Conservation (phyloP, 768 basidiomycete genomes). For the Mycena venus region DNA sequence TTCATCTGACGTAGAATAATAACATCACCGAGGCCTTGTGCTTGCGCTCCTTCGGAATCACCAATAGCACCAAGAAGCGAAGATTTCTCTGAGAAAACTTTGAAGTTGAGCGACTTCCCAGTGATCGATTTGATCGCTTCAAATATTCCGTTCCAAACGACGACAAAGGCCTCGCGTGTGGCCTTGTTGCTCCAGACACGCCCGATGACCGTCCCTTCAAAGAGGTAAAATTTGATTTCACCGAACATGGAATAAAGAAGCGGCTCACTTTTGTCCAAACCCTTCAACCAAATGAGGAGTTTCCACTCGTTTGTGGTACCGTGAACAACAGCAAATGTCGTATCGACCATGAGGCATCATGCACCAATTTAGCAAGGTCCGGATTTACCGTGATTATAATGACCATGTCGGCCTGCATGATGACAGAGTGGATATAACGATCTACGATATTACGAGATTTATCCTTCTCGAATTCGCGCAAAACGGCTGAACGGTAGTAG, state of each 20-base stretch:
- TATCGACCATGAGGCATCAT: constrained; percentile 20
- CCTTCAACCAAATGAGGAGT: constrained; percentile 12
- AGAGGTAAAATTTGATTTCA: not conserved
- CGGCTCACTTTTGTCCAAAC: not conserved
- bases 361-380: not conserved
- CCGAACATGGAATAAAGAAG: not conserved
- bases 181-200: not conserved
- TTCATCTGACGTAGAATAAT: constrained; percentile 7
- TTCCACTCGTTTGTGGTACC: constrained; percentile 17
- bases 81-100: not conserved
- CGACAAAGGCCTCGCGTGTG: not conserved
- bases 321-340: constrained; percentile 13
- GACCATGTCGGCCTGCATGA: not conserved
- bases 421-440: not conserved
- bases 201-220: not conserved
- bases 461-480: not conserved
- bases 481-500: not conserved
- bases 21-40: constrained; percentile 8
- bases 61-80: not conserved
- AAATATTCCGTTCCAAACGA: not conserved
- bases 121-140: not conserved
- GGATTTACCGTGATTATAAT: constrained; percentile 7
- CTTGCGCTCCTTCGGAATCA: constrained; percentile 6
- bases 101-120: not conserved
- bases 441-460: not conserved